phyloP scores from a whole-genome alignment of 495 filamentous ascomycete genomes.

The Penicillium mononematosum region DNA sequence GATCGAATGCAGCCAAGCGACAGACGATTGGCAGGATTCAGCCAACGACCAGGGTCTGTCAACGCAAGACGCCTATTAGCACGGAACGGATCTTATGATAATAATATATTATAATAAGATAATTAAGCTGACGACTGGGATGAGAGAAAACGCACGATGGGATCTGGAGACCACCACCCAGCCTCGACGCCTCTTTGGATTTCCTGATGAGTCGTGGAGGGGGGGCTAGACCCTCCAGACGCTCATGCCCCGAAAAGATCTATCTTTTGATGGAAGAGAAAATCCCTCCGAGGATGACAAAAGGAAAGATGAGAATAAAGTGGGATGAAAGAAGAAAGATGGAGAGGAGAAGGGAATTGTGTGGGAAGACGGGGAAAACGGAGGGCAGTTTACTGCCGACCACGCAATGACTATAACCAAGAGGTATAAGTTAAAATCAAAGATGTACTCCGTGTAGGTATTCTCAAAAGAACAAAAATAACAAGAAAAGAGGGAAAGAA shows the following conservation, averaged over 20 bases:
- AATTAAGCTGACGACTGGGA: slow-evolving; percentile 10
- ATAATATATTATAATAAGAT: slow-evolving; percentile 11
- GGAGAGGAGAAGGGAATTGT: background rate
- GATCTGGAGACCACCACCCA: slow-evolving; percentile 13
- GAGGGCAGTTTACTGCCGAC: slow-evolving; percentile 10
- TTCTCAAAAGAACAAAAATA: background rate
- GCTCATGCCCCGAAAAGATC: slow-evolving; percentile 27
- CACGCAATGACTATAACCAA: slow-evolving; percentile 2
- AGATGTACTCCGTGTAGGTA: background rate
- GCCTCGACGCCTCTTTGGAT: slow-evolving; percentile 8
- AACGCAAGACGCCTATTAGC: slow-evolving; percentile 13
- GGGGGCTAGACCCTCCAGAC: slow-evolving; percentile 37
- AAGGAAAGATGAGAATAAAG: background rate
- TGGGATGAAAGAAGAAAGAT: background rate
- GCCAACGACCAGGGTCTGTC: slow-evolving; percentile 27
- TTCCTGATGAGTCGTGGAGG: slow-evolving; percentile 22
- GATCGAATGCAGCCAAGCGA: slow-evolving; percentile 24
- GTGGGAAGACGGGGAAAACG: slow-evolving; percentile 8
- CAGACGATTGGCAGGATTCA: slow-evolving; percentile 28
- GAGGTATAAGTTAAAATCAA: background rate
- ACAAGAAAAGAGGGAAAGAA: background rate
- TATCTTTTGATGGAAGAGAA: slow-evolving; percentile 10
- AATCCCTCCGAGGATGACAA: background rate
- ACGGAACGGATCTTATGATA: slow-evolving; percentile 9
- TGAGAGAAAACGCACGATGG: slow-evolving; percentile 11